Evolutionary conservation across 768 basidiomycete species (phyloP), one percentile per base, ranked within the genome.

Genomic region (Trametes cinnabarina): DNA sequence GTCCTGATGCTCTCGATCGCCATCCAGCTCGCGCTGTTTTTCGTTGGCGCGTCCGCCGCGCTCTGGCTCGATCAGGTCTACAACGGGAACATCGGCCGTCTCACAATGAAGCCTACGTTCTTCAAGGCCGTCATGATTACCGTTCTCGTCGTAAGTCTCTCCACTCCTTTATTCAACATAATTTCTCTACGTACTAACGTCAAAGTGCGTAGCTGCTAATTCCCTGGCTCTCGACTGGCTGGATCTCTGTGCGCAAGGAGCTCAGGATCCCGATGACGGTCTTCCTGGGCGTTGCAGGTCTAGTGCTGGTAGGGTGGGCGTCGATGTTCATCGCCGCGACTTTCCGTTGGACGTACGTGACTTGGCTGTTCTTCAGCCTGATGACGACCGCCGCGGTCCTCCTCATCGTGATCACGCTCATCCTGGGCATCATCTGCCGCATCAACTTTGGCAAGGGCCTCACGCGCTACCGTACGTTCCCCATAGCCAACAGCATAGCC

Each of bases 381-480:
- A 85, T 87, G 74, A 76, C 82, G 8, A 68, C 76, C 9, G 73
- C 79, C 2, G 87, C 89, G 0, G 82, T 85, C 12, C 64, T 79
- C 51, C 75, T 92, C 44, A 80, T 82, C 1, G 56, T 85, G 15
- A 47, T 77, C 23, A 77, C 83, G 0, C 76, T 89, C 63, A 62
- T 85, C 53, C 68, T 92, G 46, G 90, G 87, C 3, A 64, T 90
- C 34, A 62, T 85, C 60, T 91, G 89, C 68, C 79, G 84, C 34
- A 68, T 82, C 65, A 91, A 92, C 74, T 92, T 92, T 64, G 87
- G 86, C 56, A 89, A 87, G 69, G 90, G 90, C 22, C 74, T 92
- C 57, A 72, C 78, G 55, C 79, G 79, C 20, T 85, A 86, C 69
- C 73, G 89, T 91, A 61, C 73, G 88, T 72, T 28, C 23, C 58